Base-by-base conservation (phyloP, 1,284 basidiomycete genomes). In the Pulchroboletus neoregius region DNA sequence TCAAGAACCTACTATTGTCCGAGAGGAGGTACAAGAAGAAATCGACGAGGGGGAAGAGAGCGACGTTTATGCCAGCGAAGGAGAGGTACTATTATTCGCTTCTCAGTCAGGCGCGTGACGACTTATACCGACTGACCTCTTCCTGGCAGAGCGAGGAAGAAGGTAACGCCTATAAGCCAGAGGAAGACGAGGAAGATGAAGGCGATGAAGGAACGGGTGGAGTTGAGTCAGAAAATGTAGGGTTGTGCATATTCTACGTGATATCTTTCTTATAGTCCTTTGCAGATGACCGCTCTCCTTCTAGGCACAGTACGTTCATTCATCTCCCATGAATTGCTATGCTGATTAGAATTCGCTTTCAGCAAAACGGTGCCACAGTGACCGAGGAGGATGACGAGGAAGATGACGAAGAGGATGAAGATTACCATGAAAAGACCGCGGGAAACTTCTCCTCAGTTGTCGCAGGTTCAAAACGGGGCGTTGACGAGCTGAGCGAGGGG, bases 31-130 rank as follows among this genome's bases (percentile, higher is more conserved):
- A 18, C 13, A 22, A 4, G 51, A 60, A 8, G 52, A 53, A 20
- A 4, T 4, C 15, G 43, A 52, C 4, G 54, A 62, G 1, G 65
- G 40, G 8, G 65, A 65, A 12, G 66, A 65, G 30, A 66, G 62
- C 27, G 62, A 64, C 22, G 15, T n/a, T 2, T 64, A 68, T 39
- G 65, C 12, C 13, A 11, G 3, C n/a, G 20, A 61, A 0, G 2
- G 49, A 18, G 60, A 66, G 45, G 62, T 67, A 45, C 35, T 16
- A 40, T 34, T 20, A 4, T 41, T 41, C 28, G 22, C 32, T 27
- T 46, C 39, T 18, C 27, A 12, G 5, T 18, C 31, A 30, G 27
- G 35, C 33, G 34, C 23, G 12, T 31, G 33, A 7, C 27, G 9
- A 15, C 37, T 32, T 11, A 15, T 34, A 31, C 24, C 18, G 27